Evolutionary conservation across 768 basidiomycete genomes (phyloP).

Genomic region (Termitomyces eurrhizus): DNA sequence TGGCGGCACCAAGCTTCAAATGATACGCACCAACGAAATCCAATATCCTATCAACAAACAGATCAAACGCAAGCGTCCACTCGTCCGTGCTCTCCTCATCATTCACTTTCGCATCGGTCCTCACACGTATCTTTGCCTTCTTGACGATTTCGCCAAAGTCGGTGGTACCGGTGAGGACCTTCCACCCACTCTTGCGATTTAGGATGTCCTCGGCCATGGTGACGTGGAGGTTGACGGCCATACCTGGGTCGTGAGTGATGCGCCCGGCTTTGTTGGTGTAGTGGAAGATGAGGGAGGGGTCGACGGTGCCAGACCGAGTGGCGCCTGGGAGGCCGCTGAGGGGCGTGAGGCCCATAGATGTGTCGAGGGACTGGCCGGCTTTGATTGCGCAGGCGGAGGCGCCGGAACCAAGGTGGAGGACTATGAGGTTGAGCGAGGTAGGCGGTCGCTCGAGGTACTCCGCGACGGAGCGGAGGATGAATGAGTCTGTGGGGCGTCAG

Average conservation of each 20-base stretch:
- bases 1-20: conserved; percentile 59
- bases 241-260: conserved; percentile 51
- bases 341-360: conserved; percentile 91
- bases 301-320: conserved; percentile 78
- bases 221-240: conserved; percentile 45
- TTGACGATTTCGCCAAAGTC: conserved; percentile 71
- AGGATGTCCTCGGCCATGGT: conserved; percentile 69
- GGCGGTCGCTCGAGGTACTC: conserved; percentile 51
- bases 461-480: conserved; percentile 64
- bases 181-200: conserved; percentile 76
- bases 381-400: conserved; percentile 79
- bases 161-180: conserved; percentile 73
- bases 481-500: conserved; percentile 42
- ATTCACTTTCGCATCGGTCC: too few relatives aligned
- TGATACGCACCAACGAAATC: conserved; percentile 73
- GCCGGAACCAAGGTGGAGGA: conserved; percentile 88
- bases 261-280: conserved; percentile 52
- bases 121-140: conserved; percentile 28
- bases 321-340: conserved; percentile 87
- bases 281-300: conserved; percentile 88
- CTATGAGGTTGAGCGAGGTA: conserved; percentile 63
- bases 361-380: conserved; percentile 73
- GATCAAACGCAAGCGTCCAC: conserved; percentile 65
- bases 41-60: conserved; percentile 74
- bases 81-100: neutral